A percentile compares a stretch with the other conserved stretches of the same genome.
These are phyloP conservation scores for Neoboletus brunneissimus DNA, from an alignment of 768 basidiomycete genomes.

Conservation along the genomic window DNA sequence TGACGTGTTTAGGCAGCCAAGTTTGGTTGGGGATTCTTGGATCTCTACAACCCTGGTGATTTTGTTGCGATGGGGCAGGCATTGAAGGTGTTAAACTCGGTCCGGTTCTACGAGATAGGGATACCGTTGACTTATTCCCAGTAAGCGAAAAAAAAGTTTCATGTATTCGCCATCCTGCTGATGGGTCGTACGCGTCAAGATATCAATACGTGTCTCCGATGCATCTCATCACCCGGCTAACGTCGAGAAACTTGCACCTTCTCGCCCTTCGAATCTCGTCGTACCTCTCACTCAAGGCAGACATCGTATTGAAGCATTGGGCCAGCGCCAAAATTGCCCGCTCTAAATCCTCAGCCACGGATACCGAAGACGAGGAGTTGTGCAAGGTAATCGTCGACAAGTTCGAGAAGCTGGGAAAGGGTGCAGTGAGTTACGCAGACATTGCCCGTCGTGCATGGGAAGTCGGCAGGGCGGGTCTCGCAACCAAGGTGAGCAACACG, in stretches of 20 bases:
- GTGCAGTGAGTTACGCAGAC: slow-evolving; percentile 87
- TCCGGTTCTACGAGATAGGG: slow-evolving; percentile 88
- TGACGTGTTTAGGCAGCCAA: slow-evolving; percentile 73
- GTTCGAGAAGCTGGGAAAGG: slow-evolving; percentile 76
- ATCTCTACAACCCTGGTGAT: slow-evolving; percentile 88
- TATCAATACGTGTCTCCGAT: slow-evolving; percentile 79
- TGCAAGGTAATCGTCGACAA: slow-evolving; percentile 87
- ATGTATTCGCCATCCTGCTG: background rate
- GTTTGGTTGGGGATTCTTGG: slow-evolving; percentile 91
- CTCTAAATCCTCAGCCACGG: slow-evolving; percentile 59
- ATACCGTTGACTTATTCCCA: slow-evolving; percentile 90
- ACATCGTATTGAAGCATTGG: slow-evolving; percentile 92
- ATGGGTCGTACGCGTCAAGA: slow-evolving; percentile 46
- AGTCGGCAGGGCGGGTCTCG: slow-evolving; percentile 72
- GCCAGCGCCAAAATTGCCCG: slow-evolving; percentile 87
- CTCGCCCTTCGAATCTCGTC: slow-evolving; percentile 88
- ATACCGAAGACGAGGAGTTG: slow-evolving; percentile 71
- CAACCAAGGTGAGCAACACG: slow-evolving; percentile 65
- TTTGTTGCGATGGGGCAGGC: slow-evolving; percentile 92
- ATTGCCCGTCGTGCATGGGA: slow-evolving; percentile 95
- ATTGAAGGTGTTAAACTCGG: slow-evolving; percentile 91
- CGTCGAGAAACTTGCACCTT: slow-evolving; percentile 84
- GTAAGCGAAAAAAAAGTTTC: slow-evolving; percentile 42
- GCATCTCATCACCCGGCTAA: slow-evolving; percentile 77
- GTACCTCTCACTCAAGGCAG: slow-evolving; percentile 79